Evolutionary conservation across 257 asterid genomes (phyloP).

Genomic region (Capsicum rhomboideum): DNA sequence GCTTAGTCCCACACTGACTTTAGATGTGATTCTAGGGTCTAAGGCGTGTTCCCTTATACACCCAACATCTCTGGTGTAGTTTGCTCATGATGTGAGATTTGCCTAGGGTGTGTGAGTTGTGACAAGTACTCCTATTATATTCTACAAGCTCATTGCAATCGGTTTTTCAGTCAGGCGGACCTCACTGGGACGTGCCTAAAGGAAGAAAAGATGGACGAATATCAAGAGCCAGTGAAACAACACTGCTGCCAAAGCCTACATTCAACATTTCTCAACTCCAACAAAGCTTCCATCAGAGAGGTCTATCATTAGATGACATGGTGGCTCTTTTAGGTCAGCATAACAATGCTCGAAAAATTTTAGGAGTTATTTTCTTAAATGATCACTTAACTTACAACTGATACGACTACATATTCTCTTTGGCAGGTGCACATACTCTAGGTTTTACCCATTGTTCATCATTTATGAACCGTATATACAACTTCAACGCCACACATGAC

Average conservation of each 20-base stretch:
- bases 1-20: too few relatives aligned
- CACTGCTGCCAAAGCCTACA: slow-evolving; percentile 52
- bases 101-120: neutral
- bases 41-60: too few relatives aligned
- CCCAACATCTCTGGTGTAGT: too few relatives aligned
- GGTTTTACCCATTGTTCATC: slow-evolving; percentile 87
- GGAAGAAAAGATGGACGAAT: slow-evolving; percentile 77
- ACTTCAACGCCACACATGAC: slow-evolving; percentile 66
- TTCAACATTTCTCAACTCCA: slow-evolving; percentile 54
- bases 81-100: neutral
- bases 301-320: slow-evolving; percentile 49
- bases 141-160: neutral
- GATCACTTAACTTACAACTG: neutral
- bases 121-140: too few relatives aligned
- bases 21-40: too few relatives aligned
- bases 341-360: neutral
- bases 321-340: slow-evolving; percentile 63
- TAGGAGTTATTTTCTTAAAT: neutral
- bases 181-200: slow-evolving; percentile 62
- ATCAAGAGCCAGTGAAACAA: slow-evolving; percentile 64
- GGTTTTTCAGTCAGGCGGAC: slow-evolving; percentile 61
- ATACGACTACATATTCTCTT: neutral
- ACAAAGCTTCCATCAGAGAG: slow-evolving; percentile 52
- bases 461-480: slow-evolving; percentile 46
- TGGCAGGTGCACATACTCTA: slow-evolving; percentile 73